A percentile compares a stretch with the other conserved stretches of the same genome.
These are phyloP conservation scores for Tulasnella sp. DNA, from an alignment of 768 basidiomycete species.

Conservation along the genomic window DNA sequence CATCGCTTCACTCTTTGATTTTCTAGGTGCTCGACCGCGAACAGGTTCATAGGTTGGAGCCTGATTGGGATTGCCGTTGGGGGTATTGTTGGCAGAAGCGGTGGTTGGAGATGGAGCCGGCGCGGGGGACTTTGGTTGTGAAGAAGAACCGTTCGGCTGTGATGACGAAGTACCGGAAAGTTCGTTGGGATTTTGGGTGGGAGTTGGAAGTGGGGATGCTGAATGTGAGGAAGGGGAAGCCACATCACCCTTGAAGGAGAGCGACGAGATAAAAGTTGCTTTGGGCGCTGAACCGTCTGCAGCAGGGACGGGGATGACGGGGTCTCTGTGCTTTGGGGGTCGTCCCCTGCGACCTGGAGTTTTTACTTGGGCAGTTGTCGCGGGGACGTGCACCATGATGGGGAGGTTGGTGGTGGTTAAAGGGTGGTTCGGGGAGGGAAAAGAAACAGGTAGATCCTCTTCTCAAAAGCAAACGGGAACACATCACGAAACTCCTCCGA, in stretches of 20 bases:
- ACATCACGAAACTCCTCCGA: slow-evolving; percentile 18
- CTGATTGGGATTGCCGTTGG: slow-evolving; percentile 8
- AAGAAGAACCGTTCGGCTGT: slow-evolving; percentile 3
- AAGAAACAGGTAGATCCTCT: background rate
- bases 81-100: background rate
- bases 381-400: slow-evolving; percentile 24
- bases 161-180: slow-evolving; percentile 30
- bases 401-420: slow-evolving; percentile 7
- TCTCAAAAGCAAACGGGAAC: slow-evolving; percentile 8
- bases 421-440: slow-evolving; percentile 15
- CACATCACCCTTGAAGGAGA: slow-evolving; percentile 73
- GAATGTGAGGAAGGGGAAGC: slow-evolving; percentile 48
- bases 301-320: background rate
- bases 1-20: slow-evolving; percentile 85
- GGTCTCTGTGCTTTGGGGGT: slow-evolving; percentile 22
- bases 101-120: background rate
- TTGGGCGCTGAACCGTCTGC: slow-evolving; percentile 13
- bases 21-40: slow-evolving; percentile 68
- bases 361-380: slow-evolving; percentile 11
- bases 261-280: slow-evolving; percentile 56
- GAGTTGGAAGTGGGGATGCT: slow-evolving; percentile 40
- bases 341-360: slow-evolving; percentile 19
- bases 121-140: slow-evolving; percentile 6
- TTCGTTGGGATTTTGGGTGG: slow-evolving; percentile 39
- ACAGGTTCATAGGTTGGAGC: slow-evolving; percentile 7